Conservation (phyloP, 2,329 filamentous ascomycete species). For the Coleophoma eucalyptorum region DNA sequence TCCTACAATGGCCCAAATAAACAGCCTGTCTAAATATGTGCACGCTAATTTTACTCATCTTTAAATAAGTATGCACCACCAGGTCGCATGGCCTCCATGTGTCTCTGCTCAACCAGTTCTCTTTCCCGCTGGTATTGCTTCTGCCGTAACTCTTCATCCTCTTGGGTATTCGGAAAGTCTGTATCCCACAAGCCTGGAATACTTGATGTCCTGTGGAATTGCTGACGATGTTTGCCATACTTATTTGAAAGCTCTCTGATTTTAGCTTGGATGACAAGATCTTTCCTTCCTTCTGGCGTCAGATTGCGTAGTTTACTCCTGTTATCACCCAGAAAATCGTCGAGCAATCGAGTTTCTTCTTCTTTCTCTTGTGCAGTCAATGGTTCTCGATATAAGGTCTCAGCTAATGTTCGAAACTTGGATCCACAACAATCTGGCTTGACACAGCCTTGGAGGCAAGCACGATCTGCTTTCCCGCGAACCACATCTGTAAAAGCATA, state of each 20-base stretch:
- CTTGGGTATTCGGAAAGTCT: conserved; percentile 87
- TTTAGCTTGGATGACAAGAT: conserved; percentile 72
- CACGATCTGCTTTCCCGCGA: conserved; percentile 52
- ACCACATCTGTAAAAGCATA: conserved; percentile 59
- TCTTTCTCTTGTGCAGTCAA: conserved; percentile 22
- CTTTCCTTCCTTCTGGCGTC: conserved; percentile 55
- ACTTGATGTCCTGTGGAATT: conserved; percentile 65
- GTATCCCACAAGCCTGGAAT: conserved; percentile 89
- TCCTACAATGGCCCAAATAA: too few species aligned
- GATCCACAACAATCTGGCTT: conserved; percentile 49
- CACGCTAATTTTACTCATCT: conserved; percentile 53
- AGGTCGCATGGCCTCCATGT: conserved; percentile 75
- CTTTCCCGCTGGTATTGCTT: conserved; percentile 62
- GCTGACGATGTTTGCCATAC: conserved; percentile 73
- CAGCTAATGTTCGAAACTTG: conserved; percentile 24
- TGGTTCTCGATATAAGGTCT: conserved; percentile 12
- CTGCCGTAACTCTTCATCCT: conserved; percentile 61
- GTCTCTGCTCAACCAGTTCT: conserved; percentile 65
- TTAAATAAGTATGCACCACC: conserved; percentile 77
- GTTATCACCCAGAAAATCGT: conserved; percentile 51
- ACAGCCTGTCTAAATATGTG: too few species aligned
- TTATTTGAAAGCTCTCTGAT: conserved; percentile 69
- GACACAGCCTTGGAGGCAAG: conserved; percentile 59
- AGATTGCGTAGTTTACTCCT: conserved; percentile 56
- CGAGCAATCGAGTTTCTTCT: conserved; percentile 47